Conservation (phyloP, 148 eudicot species). For the Cornus kousa region DNA sequence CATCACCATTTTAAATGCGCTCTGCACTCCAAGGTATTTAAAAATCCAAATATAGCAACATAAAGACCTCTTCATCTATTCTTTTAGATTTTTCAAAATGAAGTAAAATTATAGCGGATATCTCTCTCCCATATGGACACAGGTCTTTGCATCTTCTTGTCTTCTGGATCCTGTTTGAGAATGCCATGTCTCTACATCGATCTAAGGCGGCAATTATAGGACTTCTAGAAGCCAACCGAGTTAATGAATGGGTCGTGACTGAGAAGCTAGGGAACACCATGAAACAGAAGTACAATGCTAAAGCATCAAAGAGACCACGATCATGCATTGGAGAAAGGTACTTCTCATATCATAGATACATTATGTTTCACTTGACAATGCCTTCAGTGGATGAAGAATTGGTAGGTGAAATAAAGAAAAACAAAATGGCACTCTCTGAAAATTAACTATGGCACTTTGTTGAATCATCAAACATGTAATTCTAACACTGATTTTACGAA, state of each 20-base stretch:
- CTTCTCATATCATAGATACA: not conserved
- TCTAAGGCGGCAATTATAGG: slow-evolving; percentile 48
- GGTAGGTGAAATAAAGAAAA: not conserved
- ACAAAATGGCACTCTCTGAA: not conserved
- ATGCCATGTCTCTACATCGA: slow-evolving; percentile 52
- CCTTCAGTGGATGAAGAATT: not conserved
- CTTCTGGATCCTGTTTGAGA: slow-evolving; percentile 55
- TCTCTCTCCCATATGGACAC: slow-evolving; percentile 3
- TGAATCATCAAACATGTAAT: slow-evolving; percentile 3
- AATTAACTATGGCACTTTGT: not conserved
- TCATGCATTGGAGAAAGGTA: slow-evolving; percentile 34
- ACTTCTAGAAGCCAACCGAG: slow-evolving; percentile 42
- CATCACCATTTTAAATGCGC: slow-evolving; percentile 40
- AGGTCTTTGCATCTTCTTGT: slow-evolving; percentile 47
- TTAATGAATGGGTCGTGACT: slow-evolving; percentile 49
- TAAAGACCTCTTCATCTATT: not conserved
- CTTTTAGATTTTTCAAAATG: not conserved
- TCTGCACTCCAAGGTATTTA: slow-evolving; percentile 29
- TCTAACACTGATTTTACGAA: slow-evolving; percentile 4
- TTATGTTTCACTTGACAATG: not conserved
- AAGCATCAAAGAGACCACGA: slow-evolving; percentile 25
- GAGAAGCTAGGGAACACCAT: slow-evolving; percentile 45
- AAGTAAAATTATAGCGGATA: slow-evolving; percentile 4
- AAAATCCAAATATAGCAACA: not conserved
- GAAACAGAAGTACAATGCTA: slow-evolving; percentile 23